Base-by-base conservation (phyloP, 2,329 filamentous ascomycete genomes). In the Plenodomus biglobosus region DNA sequence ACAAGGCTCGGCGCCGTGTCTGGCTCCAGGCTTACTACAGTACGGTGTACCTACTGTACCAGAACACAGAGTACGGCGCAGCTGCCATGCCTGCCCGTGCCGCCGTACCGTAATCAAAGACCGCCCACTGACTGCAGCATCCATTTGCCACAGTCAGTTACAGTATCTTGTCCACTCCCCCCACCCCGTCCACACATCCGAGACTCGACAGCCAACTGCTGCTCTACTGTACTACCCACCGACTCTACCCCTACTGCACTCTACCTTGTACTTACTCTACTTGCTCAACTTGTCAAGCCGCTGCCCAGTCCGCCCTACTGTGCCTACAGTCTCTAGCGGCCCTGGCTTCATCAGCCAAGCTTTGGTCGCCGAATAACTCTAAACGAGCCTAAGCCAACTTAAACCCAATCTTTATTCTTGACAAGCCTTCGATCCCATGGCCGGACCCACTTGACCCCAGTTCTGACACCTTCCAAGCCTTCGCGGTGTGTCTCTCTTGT, bases 391-490 rank as follows among this genome's bases (percentile, higher is more conserved):
- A 59, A 64, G 55, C 44, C 58, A 65, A 67, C 61, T 56, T 62
- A 64, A 67, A 62, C 64, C 62, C 48, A 60, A 65, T 64, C 59
- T 62, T 65, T 65, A 63, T 60, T 53, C 47, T 55, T 37, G 61
- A 69, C 66, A 69, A 69, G 66, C 65, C 66, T 69, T 66, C 50
- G 49, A 55, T 52, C 42, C 44, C 64, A 68, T 66, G 64, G 62
- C 58, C 20, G 42, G 16, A 37, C 61, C 61, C 59, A 52, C 50
- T 19, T 41, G 11, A 42, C 36, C 56, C 55, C 48, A 41, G 57
- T 47, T 49, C 59, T 61, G 61, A 64, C 62, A 61, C 61, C 48
- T 58, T 24, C 59, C 60, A 65, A 61, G 58, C 47, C 58, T 51
- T 53, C 43, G 46, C 44, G 18, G 38, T 40, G 38, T 44, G 44